These are phyloP conservation scores for Globisporangium megalacanthum DNA, from an alignment of 352 stramenopile genomes.

Conservation along the genomic window DNA sequence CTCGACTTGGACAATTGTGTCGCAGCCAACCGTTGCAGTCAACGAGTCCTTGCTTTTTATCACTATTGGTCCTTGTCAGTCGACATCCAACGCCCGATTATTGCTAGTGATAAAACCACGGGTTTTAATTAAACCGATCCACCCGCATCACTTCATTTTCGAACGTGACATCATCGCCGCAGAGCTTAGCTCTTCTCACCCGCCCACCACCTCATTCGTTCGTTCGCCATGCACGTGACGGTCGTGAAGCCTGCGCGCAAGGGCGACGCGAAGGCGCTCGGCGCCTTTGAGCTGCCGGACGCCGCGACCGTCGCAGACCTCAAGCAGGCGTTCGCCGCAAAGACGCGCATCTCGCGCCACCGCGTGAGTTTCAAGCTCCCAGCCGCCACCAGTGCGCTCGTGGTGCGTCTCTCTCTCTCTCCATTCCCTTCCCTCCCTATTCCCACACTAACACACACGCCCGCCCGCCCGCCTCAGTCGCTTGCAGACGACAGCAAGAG, in stretches of 20 bases:
- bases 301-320: constrained; percentile 39
- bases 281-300: constrained; percentile 29
- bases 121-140: neutral
- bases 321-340: constrained; percentile 54
- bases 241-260: constrained; percentile 45
- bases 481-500: constrained; percentile 58
- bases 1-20: too few species aligned
- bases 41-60: too few species aligned
- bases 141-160: neutral
- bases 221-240: constrained; percentile 50
- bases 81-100: too few species aligned
- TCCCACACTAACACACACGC: too few species aligned
- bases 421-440: constrained; percentile 1
- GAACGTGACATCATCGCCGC: constrained; percentile 7
- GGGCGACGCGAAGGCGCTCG: constrained; percentile 49
- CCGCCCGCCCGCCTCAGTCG: constrained; percentile 4
- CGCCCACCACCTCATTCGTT: too few species aligned
- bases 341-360: constrained; percentile 40
- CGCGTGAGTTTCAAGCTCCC: constrained; percentile 64
- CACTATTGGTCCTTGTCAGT: too few species aligned
- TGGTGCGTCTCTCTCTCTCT: constrained; percentile 8
- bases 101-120: neutral
- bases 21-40: too few species aligned
- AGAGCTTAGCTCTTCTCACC: neutral
- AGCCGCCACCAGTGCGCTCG: constrained; percentile 21